Conservation (phyloP, 768 basidiomycete species). For the Boletus rubropictus region DNA sequence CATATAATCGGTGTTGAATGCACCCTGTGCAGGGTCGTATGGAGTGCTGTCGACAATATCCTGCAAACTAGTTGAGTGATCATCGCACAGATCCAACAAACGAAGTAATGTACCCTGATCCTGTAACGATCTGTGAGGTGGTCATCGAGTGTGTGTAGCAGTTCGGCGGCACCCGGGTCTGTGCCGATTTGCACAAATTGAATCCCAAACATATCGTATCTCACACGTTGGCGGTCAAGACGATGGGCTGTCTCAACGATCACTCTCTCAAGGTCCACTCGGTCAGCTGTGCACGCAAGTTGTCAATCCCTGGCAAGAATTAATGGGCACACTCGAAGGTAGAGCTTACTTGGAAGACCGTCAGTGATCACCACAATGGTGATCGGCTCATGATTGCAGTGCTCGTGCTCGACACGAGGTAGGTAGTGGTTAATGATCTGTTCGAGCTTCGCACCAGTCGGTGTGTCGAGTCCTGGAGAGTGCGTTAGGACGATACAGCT, state of each 20-base stretch:
- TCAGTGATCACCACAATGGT: slow-evolving; percentile 36
- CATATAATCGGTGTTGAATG: slow-evolving; percentile 33
- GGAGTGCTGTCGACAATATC: slow-evolving; percentile 47
- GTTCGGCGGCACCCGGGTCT: slow-evolving; percentile 32
- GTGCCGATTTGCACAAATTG: slow-evolving; percentile 45
- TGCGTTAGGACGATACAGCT: background rate
- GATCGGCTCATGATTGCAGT: slow-evolving; percentile 31
- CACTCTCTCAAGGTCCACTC: slow-evolving; percentile 21
- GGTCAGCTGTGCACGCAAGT: slow-evolving; percentile 23
- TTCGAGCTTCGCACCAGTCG: slow-evolving; percentile 34
- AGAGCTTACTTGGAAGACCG: slow-evolving; percentile 35
- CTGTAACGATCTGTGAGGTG: slow-evolving; percentile 29
- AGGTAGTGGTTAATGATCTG: slow-evolving; percentile 36
- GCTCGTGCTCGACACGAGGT: slow-evolving; percentile 26
- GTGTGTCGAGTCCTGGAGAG: slow-evolving; percentile 30
- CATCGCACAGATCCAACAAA: background rate
- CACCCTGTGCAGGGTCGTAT: slow-evolving; percentile 28
- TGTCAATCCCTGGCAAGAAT: background rate
- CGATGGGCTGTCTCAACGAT: slow-evolving; percentile 36
- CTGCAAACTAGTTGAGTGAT: slow-evolving; percentile 14
- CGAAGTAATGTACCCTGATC: slow-evolving; percentile 22
- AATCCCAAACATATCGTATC: slow-evolving; percentile 37
- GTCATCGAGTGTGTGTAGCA: slow-evolving; percentile 38
- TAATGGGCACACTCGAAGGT: background rate
- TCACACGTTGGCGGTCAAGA: slow-evolving; percentile 34